Evolutionary conservation across 768 basidiomycete species (phyloP).

Genomic region (Pulveroboletus sp.): DNA sequence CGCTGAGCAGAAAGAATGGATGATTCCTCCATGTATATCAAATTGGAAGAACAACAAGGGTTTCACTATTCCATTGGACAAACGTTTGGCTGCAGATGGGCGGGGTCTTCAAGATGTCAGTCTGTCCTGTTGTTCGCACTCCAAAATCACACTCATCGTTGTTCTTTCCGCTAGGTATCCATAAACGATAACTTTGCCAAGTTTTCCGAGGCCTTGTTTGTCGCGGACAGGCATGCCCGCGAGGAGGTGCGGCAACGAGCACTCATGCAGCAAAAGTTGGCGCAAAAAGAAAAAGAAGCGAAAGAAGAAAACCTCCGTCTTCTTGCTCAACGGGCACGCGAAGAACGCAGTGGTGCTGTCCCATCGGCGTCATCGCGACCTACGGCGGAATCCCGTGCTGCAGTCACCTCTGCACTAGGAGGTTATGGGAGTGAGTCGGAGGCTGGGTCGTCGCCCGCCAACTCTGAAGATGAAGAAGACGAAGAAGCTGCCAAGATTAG

Average conservation of each 20-base stretch:
- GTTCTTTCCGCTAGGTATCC: constrained; percentile 61
- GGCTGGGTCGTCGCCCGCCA: constrained; percentile 43
- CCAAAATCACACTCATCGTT: neutral
- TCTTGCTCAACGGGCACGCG: constrained; percentile 92
- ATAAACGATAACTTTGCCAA: constrained; percentile 99
- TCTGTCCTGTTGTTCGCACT: constrained; percentile 11
- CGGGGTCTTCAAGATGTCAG: constrained; percentile 95
- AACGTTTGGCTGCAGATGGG: constrained; percentile 97
- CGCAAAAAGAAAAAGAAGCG: constrained; percentile 91
- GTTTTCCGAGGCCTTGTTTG: constrained; percentile 92
- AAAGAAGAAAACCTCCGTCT: constrained; percentile 96
- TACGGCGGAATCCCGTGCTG: constrained; percentile 63
- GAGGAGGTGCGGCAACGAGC: constrained; percentile 96
- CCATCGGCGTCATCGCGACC: constrained; percentile 60
- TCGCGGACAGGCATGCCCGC: constrained; percentile 95
- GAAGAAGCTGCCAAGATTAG: constrained; percentile 84
- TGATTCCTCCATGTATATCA: constrained; percentile 99
- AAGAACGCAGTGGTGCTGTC: constrained; percentile 81
- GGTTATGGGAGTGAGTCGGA: constrained; percentile 85
- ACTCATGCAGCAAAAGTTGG: constrained; percentile 98
- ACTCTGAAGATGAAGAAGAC: constrained; percentile 60
- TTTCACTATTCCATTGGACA: constrained; percentile 98
- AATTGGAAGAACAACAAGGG: constrained; percentile 99
- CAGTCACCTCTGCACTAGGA: constrained; percentile 72
- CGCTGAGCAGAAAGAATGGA: constrained; percentile 99